Evolutionary conservation across 768 basidiomycete genomes (phyloP), one percentile per base, ranked within the genome.

Genomic region (Sistotremastrum niveocremeum): DNA sequence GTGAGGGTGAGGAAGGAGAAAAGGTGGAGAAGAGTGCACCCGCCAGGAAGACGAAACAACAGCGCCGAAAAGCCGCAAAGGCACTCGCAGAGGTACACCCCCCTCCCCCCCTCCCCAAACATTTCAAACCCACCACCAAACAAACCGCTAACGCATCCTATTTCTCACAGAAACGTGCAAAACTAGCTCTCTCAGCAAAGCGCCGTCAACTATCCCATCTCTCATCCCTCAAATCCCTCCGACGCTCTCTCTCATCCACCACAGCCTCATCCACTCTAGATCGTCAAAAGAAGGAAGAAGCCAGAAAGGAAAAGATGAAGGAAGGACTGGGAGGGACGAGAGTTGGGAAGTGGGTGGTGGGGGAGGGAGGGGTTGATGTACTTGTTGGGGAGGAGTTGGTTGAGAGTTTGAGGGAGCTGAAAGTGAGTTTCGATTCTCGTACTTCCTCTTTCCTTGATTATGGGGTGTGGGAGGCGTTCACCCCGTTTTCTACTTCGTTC

Each of bases 331-430:
- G 69, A 0, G 91, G 91, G 0, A 72, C 76, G 60, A 76, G 72
- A 55, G 56, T 95, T 0, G 93, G 93, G 6, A 91, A 80, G 59
- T 79, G 93, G 54, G 71, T 70, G 35, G 81, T 93, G 0, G 77
- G 76, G 1, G 76, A 74, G 53, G 72, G 67, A 9, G 67, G 70
- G 34, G 71, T 91, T 4, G 84, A 81, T 39, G 90, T 97, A 10
- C 91, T 95, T 62, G 71, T 94, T 0, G 87, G 87, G 2, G 91
- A 94, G 51, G 88, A 95, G 57, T 62, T 95, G 42, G 83, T 74
- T 46, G 91, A 95, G 63, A 90, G 71, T 55, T 63, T 94, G 54
- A 69, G 91, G 46, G 79, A 69, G 37, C 64, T 97, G 56, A 90
- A 90, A 79, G 90, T 86, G 44, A 38, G 73, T 63, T 12, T 39